Evolutionary conservation across 352 stramenopile genomes (phyloP), one percentile per base, ranked within the genome.

Genomic region (Pythium folliculosum): DNA sequence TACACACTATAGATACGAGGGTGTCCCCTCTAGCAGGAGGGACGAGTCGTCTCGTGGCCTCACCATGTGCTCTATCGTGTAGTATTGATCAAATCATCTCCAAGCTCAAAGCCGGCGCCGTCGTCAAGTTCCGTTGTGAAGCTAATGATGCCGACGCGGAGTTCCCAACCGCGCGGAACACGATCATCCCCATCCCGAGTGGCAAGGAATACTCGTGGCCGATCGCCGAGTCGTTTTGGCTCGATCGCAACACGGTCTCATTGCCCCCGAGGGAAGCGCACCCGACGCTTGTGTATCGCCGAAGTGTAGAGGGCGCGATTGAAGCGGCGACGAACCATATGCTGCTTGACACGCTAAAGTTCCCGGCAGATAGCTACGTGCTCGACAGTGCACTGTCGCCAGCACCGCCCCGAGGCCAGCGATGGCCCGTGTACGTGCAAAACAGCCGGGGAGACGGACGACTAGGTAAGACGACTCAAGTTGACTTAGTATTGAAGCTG

Each of bases 311-410:
- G 63, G 83, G 80, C 19, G 84, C 84, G 1, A 91, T 94, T 14
- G 88, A 96, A 59, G 81, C 80, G 5, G 88, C 86, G 9, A 95
- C 86, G 23, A 95, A 88, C 70, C 84, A 92, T 65, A 95, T 96
- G 86, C 69, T 95, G 40, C 68, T 96, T 8, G 88, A 96, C 64
- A 95, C 85, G 44, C 82, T 96, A 62, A 94, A 94, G 70, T 96
- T 96, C 60, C 86, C 88, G 4, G 78, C 84, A 0, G 88, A 96
- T 45, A 88, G 65, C 38, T 96, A 96, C 48, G 52, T 80, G 43
- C 57, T 96, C 17, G 87, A 96, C 60, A 81, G 48, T 9, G 30
- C 71, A 0, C 71, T 95, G 32, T 89, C 47, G 5, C 86, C 86
- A 3, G 70, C 80, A 7, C 88, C 88, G 13, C 78, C 84, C 48